Conservation (phyloP, 257 asterid species). For the Solanum stenotomum region DNA sequence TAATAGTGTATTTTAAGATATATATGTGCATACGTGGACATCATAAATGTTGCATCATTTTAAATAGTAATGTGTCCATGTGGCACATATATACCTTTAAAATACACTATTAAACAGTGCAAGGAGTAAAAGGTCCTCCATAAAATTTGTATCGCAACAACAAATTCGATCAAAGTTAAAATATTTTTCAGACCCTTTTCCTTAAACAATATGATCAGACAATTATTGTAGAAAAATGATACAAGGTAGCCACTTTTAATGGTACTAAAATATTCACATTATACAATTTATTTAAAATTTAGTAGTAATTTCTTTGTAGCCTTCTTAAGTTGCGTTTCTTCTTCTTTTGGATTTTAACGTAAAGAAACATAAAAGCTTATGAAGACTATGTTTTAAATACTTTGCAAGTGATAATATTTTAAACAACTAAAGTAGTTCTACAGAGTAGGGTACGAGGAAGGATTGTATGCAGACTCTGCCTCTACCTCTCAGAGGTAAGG, state of each 20-base stretch:
- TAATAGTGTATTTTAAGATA: too few species aligned
- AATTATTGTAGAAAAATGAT: neutral
- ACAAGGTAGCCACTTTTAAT: neutral
- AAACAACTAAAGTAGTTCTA: neutral
- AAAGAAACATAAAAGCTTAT: neutral
- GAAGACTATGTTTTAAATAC: too few species aligned
- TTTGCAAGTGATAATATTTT: neutral
- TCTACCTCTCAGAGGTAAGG: neutral
- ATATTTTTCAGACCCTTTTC: too few species aligned
- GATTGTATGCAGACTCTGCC: neutral
- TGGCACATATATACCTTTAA: too few species aligned
- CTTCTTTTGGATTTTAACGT: neutral
- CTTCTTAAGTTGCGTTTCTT: neutral
- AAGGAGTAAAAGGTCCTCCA: too few species aligned
- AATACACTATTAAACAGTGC: too few species aligned
- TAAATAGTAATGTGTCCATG: too few species aligned
- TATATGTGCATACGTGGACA: too few species aligned
- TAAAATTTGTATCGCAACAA: too few species aligned
- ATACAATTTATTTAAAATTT: neutral
- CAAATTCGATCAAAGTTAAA: accelerated
- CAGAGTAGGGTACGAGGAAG: neutral
- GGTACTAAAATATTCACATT: neutral
- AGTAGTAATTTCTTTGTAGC: neutral
- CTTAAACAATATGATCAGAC: neutral
- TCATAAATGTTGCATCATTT: too few species aligned